These are phyloP conservation scores for Coemansia nantahalensis DNA, from an alignment of 192 early-diverging fungal genomes.

Conservation along the genomic window DNA sequence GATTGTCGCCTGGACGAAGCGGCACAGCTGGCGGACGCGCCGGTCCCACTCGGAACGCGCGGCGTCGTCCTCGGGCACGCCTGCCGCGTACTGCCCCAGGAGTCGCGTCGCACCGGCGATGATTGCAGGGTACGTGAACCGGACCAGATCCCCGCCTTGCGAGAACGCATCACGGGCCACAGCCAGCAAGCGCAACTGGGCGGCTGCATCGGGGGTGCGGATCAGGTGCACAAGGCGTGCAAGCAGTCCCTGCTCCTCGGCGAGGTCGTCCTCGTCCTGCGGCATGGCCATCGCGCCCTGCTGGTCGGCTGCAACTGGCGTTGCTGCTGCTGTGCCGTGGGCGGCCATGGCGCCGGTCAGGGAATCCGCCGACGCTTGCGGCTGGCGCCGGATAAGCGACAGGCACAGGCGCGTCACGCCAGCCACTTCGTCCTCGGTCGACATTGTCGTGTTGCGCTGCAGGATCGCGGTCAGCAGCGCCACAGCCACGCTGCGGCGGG, in stretches of 20 bases:
- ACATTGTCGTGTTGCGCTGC: slow-evolving; percentile 62
- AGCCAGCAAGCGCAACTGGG: slow-evolving; percentile 80
- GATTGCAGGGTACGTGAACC: slow-evolving; percentile 90
- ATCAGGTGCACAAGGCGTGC: slow-evolving; percentile 80
- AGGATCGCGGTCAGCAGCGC: slow-evolving; percentile 68
- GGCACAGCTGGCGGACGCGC: slow-evolving; percentile 79
- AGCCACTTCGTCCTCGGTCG: slow-evolving; percentile 35
- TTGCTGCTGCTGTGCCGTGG: not conserved
- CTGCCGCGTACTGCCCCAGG: slow-evolving; percentile 47
- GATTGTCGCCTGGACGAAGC: slow-evolving; percentile 87
- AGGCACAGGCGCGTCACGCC: slow-evolving; percentile 43
- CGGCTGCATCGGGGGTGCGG: slow-evolving; percentile 66
- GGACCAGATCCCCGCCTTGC: slow-evolving; percentile 88
- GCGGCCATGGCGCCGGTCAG: too few relatives aligned
- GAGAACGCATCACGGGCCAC: slow-evolving; percentile 82
- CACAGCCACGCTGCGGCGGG: slow-evolving; percentile 79
- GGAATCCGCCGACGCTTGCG: slow-evolving; percentile 1
- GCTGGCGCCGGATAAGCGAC: slow-evolving; percentile 23
- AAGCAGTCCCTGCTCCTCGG: slow-evolving; percentile 88
- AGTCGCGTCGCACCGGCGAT: slow-evolving; percentile 51
- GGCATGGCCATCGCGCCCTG: slow-evolving; percentile 9
- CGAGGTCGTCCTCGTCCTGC: slow-evolving; percentile 84
- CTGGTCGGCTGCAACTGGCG: slow-evolving; percentile 1
- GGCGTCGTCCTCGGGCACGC: slow-evolving; percentile 22
- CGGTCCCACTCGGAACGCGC: slow-evolving; percentile 52